These are phyloP conservation scores for Helminthosporium solani DNA, from an alignment of 2,329 filamentous ascomycete genomes.

Conservation along the genomic window DNA sequence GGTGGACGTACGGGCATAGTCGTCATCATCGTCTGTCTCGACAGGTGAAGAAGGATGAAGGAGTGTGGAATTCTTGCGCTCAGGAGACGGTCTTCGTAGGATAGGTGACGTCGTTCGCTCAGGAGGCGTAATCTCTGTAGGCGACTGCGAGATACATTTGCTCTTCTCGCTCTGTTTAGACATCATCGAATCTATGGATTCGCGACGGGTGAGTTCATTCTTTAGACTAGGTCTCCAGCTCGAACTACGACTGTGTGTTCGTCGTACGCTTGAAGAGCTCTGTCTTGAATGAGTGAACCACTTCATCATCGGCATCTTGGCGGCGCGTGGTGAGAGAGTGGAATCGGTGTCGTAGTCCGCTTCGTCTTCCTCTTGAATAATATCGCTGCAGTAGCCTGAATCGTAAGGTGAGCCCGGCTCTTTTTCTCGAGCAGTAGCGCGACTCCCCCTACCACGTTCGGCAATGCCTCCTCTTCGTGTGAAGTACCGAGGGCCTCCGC, in stretches of 20 bases:
- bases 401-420: slow-evolving; percentile 15
- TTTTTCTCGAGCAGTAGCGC: slow-evolving; percentile 4
- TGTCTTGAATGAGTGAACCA: slow-evolving; percentile 7
- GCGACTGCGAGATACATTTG: slow-evolving; percentile 1
- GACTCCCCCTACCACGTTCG: slow-evolving; percentile 22
- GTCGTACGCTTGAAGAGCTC: slow-evolving; percentile 11
- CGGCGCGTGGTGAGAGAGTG: slow-evolving; percentile 19
- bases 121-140: slow-evolving; percentile 5
- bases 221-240: slow-evolving; percentile 31
- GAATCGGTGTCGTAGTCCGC: slow-evolving; percentile 13
- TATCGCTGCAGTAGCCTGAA: slow-evolving; percentile 21
- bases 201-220: slow-evolving; percentile 15
- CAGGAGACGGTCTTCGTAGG: slow-evolving; percentile 6
- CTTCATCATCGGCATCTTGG: slow-evolving; percentile 4
- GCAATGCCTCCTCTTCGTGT: slow-evolving; percentile 28
- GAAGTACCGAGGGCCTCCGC: slow-evolving; percentile 23
- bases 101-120: slow-evolving; percentile 10
- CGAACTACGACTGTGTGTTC: slow-evolving; percentile 15
- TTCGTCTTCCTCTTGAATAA: slow-evolving; percentile 21
- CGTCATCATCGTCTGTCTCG: slow-evolving; percentile 2
- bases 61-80: slow-evolving; percentile 18
- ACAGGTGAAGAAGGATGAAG: slow-evolving; percentile 23
- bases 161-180: slow-evolving; percentile 12
- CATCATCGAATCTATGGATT: slow-evolving; percentile 15
- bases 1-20: not conserved